Evolutionary conservation across 805 yeast genomes (phyloP).

Genomic region (Wickerhamiella parazyma): DNA sequence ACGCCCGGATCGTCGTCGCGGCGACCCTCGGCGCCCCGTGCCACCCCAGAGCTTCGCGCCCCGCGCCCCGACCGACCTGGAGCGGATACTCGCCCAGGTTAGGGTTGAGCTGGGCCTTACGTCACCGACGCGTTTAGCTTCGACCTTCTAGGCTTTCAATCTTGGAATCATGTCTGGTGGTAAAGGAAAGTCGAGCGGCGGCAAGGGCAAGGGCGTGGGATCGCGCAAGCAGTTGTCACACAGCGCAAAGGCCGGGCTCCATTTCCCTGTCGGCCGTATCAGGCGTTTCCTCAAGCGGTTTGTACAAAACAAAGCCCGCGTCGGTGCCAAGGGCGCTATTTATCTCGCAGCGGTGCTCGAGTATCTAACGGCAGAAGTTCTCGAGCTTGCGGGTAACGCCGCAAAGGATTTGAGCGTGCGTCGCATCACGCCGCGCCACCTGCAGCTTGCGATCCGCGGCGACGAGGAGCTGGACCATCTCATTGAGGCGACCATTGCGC

Average conservation of each 20-base stretch:
- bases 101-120: neutral
- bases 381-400: slow-evolving; percentile 97
- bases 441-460: slow-evolving; percentile 96
- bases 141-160: neutral
- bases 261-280: slow-evolving; percentile 99
- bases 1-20: too few species aligned
- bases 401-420: slow-evolving; percentile 99
- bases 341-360: slow-evolving; percentile 93
- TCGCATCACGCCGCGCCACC: slow-evolving; percentile 97
- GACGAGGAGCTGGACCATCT: slow-evolving; percentile 97
- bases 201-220: slow-evolving; percentile 68
- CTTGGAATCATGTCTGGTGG: slow-evolving; percentile 57
- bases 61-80: too few species aligned
- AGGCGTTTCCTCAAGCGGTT: slow-evolving; percentile 91
- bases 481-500: slow-evolving; percentile 88
- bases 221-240: slow-evolving; percentile 18
- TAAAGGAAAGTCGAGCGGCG: slow-evolving; percentile 71
- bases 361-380: slow-evolving; percentile 93
- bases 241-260: slow-evolving; percentile 60
- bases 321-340: slow-evolving; percentile 98
- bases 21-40: too few species aligned
- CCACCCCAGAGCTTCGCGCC: too few species aligned
- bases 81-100: neutral
- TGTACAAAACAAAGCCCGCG: slow-evolving; percentile 72
- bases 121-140: slow-evolving; percentile 9